Evolutionary conservation across 2,329 filamentous ascomycete species (phyloP), one percentile per base, ranked within the genome.

Genomic region (Endothia cerciana): DNA sequence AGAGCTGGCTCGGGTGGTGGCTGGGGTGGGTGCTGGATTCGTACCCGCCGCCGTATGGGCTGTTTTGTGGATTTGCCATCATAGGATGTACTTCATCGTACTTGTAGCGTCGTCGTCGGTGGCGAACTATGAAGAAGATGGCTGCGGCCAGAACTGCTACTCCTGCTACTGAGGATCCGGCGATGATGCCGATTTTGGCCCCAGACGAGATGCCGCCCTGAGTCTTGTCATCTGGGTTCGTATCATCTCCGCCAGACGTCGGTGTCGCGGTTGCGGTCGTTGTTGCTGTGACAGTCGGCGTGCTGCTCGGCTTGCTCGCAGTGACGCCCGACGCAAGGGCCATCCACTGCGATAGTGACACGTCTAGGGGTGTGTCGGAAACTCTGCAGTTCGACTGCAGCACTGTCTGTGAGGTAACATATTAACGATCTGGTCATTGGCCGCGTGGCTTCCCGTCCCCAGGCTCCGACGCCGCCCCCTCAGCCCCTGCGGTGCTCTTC

Each of bases 321-420:
- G 70, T 55, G 4, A 68, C 67, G 10, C 71, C 64, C 4, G 68
- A 62, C 45, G 73, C 78, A 13, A 74, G 74, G 0, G 72, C 71
- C 64, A 83, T 63, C 67, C 83, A 86, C 25, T 80, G 75, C 30
- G 74, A 69, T 70, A 81, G 74, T 19, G 74, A 74, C 0, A 87
- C 71, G 33, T 71, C 72, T 25, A 86, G 71, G 0, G 79, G 79
- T 8, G 82, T 83, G 2, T 76, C 72, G 0, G 81, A 83, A 30
- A 76, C 72, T 2, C 72, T 69, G 70, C 84, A 87, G 13, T 82
- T 81, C 17, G 70, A 70, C 2, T 71, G 67, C 76, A 86, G 78
- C 3, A 74, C 81, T 7, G 73, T 70, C 69, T 83, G 17, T 41
- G 13, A 17, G 11, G 36, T 19, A 40, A 15, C n/a, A 15, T 13